These are phyloP conservation scores for Trametes hirsuta DNA, from an alignment of 1,284 basidiomycete species.

Conservation along the genomic window DNA sequence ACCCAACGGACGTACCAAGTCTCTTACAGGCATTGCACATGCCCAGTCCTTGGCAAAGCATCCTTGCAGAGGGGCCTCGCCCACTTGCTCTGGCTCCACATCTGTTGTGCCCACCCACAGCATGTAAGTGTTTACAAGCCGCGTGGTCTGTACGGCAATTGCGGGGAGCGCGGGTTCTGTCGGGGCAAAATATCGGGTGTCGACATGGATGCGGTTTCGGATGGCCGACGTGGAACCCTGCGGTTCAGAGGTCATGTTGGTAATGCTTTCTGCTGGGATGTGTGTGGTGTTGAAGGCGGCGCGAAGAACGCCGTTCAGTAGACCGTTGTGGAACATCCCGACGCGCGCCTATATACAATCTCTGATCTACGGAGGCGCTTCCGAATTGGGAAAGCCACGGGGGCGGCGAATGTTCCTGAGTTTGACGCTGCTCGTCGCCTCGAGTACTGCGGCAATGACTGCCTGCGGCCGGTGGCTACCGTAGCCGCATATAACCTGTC, in stretches of 20 bases:
- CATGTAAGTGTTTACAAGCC: slow-evolving; percentile 76
- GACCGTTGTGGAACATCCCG: too few species aligned
- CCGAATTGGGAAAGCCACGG: not conserved
- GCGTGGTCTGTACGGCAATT: slow-evolving; percentile 71
- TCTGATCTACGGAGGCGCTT: not conserved
- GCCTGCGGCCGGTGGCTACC: too few species aligned
- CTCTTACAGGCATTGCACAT: slow-evolving; percentile 74
- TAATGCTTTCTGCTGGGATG: too few species aligned
- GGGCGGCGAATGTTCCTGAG: not conserved
- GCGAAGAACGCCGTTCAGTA: too few species aligned
- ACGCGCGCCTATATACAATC: too few species aligned
- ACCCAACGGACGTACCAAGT: slow-evolving; percentile 37
- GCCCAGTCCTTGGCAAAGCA: slow-evolving; percentile 79
- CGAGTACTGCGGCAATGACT: not conserved
- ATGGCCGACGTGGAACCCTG: not conserved
- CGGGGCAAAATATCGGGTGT: slow-evolving; percentile 50
- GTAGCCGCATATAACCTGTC: not conserved
- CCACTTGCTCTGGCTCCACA: slow-evolving; percentile 48
- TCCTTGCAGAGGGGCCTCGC: slow-evolving; percentile 53
- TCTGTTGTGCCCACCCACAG: slow-evolving; percentile 78
- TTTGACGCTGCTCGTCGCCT: not conserved
- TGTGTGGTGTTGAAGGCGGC: not conserved
- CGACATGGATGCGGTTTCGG: slow-evolving; percentile 33
- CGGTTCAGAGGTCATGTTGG: not conserved
- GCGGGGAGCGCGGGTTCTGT: slow-evolving; percentile 54